Evolutionary conservation across 1,284 basidiomycete species (phyloP).

Genomic region (Ceratobasidium sp.): DNA sequence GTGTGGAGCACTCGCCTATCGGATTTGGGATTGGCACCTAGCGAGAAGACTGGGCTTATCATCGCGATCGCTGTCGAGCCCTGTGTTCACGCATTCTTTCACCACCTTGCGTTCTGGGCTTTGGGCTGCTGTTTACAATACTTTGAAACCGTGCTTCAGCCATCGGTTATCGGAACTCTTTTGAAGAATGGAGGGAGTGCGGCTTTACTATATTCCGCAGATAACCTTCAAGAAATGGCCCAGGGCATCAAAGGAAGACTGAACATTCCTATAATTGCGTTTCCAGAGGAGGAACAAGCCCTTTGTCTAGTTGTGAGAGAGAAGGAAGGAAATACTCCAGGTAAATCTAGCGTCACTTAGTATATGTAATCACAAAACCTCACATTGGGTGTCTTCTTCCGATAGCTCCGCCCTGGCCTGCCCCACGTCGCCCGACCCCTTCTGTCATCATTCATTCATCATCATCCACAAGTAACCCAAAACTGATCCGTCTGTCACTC

Average conservation of each 20-base stretch:
- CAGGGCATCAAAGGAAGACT: background rate
- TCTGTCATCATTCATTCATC: constrained; percentile 9
- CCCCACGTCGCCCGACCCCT: background rate
- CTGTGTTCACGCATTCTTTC: constrained; percentile 2
- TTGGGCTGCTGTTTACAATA: constrained; percentile 17
- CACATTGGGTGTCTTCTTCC: background rate
- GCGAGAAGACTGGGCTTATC: background rate
- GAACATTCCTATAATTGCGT: background rate
- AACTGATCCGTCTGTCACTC: constrained; percentile 1
- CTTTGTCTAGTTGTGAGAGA: background rate
- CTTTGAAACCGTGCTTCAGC: background rate
- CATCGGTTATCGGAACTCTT: background rate
- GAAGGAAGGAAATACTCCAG: background rate
- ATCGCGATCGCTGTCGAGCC: background rate
- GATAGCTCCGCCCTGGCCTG: constrained; percentile 2
- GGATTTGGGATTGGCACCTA: background rate
- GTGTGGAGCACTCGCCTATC: constrained; percentile 6
- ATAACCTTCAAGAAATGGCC: background rate
- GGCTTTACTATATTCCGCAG: background rate
- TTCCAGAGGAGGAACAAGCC: constrained; percentile 17
- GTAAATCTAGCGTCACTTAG: background rate
- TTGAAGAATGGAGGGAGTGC: background rate
- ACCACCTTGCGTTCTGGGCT: constrained; percentile 25
- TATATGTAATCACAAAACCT: background rate
- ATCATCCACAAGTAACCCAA: background rate